Percentiles rank a stretch among this genome's conserved stretches.
Conservation (phyloP, 2,329 filamentous ascomycete genomes). For the Xylariaceae sp. region DNA sequence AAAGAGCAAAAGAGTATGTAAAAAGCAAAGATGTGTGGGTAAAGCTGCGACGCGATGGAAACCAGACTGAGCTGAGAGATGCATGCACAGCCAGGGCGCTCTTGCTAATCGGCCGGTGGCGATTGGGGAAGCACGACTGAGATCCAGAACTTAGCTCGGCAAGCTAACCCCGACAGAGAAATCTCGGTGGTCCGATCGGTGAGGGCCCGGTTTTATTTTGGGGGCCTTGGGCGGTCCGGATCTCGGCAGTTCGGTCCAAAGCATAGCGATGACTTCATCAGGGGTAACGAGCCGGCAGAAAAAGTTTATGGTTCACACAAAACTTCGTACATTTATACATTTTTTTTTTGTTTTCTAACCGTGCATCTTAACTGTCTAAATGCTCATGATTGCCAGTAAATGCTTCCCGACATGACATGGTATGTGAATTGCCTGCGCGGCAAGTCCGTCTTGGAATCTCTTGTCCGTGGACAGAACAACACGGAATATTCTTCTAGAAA, state of each 20-base stretch:
- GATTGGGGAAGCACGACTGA: constrained; percentile 14
- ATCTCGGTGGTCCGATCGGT: constrained; percentile 10
- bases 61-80: neutral
- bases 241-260: constrained; percentile 27
- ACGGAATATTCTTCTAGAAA: no score
- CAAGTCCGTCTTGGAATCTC: no score
- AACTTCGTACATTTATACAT: no score
- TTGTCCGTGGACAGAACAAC: no score
- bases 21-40: neutral
- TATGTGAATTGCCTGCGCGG: no score
- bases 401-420: no score
- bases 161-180: constrained; percentile 2
- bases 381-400: no score
- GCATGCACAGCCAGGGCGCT: neutral
- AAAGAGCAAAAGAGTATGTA: neutral
- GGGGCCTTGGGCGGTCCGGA: constrained; percentile 12
- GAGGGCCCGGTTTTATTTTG: neutral
- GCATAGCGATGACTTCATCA: constrained; percentile 20
- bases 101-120: neutral
- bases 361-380: neutral
- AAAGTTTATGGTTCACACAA: neutral
- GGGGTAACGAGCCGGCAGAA: neutral
- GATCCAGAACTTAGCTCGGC: neutral
- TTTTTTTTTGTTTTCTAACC: neutral
- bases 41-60: neutral